These are phyloP conservation scores for Davidsoniella virescens DNA, from an alignment of 2,329 filamentous ascomycete species.

Conservation along the genomic window DNA sequence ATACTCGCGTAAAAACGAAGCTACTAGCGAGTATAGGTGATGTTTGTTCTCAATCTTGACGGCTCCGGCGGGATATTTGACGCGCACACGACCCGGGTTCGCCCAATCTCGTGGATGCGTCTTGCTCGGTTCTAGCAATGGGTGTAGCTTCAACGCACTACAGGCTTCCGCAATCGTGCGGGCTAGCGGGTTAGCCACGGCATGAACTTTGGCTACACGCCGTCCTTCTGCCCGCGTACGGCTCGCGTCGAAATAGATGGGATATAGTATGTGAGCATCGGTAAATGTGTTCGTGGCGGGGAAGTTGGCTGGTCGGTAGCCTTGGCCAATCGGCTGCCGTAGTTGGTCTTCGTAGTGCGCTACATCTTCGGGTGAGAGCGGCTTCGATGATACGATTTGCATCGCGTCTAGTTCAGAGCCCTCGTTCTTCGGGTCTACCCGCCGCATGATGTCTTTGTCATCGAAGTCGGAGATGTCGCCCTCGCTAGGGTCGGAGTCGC, in stretches of 20 bases:
- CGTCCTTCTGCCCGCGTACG: constrained; percentile 65
- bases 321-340: constrained; percentile 4
- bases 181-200: constrained; percentile 72
- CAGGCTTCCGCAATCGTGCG: constrained; percentile 81
- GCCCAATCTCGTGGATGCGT: constrained; percentile 93
- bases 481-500: constrained; percentile 76
- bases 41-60: constrained; percentile 57
- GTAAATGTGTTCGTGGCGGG: constrained; percentile 45
- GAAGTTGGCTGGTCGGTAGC: constrained; percentile 18
- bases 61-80: constrained; percentile 45
- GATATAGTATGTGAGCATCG: constrained; percentile 79
- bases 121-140: constrained; percentile 81
- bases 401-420: constrained; percentile 10
- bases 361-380: background rate
- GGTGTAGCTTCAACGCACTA: constrained; percentile 50
- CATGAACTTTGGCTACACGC: constrained; percentile 54
- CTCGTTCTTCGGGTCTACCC: background rate
- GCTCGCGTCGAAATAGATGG: constrained; percentile 77
- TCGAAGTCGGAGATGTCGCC: constrained; percentile 56
- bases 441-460: constrained; percentile 39
- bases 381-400: constrained; percentile 13
- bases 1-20: constrained; percentile 57
- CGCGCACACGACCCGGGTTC: constrained; percentile 79
- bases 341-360: background rate
- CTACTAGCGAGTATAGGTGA: constrained; percentile 70